Conservation (phyloP, 2,329 filamentous ascomycete genomes). For the Aspergillus japonicus region DNA sequence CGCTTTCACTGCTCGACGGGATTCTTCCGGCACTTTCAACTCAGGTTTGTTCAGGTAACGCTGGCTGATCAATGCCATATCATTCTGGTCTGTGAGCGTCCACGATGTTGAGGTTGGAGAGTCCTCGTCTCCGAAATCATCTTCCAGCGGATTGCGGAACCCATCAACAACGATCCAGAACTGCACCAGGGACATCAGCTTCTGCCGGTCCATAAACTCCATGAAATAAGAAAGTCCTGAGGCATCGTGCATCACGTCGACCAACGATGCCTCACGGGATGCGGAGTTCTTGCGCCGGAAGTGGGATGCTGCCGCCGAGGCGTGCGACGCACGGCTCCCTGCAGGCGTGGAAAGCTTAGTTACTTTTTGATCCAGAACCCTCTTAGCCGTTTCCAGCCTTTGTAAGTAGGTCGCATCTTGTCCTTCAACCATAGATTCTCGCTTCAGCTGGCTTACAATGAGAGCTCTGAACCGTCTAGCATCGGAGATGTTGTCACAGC, state of each 20-base stretch:
- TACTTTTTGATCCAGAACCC: slow-evolving; percentile 85
- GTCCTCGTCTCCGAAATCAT: slow-evolving; percentile 71
- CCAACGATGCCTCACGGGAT: slow-evolving; percentile 72
- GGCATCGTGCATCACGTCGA: slow-evolving; percentile 84
- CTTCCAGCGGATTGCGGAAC: slow-evolving; percentile 89
- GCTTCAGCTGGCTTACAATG: slow-evolving; percentile 85
- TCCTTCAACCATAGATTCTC: slow-evolving; percentile 72
- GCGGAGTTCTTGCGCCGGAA: slow-evolving; percentile 46
- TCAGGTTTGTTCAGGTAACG: slow-evolving; percentile 82
- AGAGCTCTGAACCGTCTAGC: slow-evolving; percentile 89
- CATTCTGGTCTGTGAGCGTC: slow-evolving; percentile 79
- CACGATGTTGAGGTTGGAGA: slow-evolving; percentile 66
- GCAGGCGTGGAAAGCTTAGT: slow-evolving; percentile 72
- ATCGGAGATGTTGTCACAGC: slow-evolving; percentile 88
- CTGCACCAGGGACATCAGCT: slow-evolving; percentile 83
- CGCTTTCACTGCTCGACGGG: slow-evolving; percentile 66
- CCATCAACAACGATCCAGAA: slow-evolving; percentile 99
- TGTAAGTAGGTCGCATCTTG: slow-evolving; percentile 85
- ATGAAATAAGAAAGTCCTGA: slow-evolving; percentile 96
- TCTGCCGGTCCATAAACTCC: slow-evolving; percentile 97
- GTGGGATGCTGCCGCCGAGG: slow-evolving; percentile 29
- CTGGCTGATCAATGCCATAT: slow-evolving; percentile 88
- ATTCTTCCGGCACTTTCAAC: slow-evolving; percentile 70
- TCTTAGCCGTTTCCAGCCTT: slow-evolving; percentile 85
- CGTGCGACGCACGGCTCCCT: slow-evolving; percentile 38